phyloP scores from a whole-genome alignment of 2,329 filamentous ascomycete genomes.

The Cytospora piceicola region DNA sequence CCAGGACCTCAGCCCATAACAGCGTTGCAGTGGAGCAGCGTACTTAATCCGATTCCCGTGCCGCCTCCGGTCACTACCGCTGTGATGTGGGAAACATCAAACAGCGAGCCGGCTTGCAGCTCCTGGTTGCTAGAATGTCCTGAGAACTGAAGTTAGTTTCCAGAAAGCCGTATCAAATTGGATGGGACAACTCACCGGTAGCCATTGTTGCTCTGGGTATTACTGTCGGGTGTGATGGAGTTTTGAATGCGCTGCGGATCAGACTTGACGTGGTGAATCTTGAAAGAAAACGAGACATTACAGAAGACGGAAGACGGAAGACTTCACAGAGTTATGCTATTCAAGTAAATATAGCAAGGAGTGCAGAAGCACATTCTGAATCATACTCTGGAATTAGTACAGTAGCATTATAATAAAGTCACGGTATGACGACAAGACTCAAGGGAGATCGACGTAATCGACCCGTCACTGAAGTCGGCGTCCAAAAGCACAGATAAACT shows the following conservation, averaged over 20 bases:
- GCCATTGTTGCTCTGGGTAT: slow-evolving; percentile 22
- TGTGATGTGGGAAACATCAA: slow-evolving; percentile 28
- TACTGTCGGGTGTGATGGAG: slow-evolving; percentile 1
- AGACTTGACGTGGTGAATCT: not conserved
- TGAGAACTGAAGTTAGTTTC: not conserved
- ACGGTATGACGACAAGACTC: not conserved
- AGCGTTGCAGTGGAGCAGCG: not conserved
- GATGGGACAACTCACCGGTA: not conserved
- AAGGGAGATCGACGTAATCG: not conserved
- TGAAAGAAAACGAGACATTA: slow-evolving; percentile 8
- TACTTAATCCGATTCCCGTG: slow-evolving; percentile 26
- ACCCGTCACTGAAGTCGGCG: not conserved
- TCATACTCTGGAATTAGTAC: not conserved
- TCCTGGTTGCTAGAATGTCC: slow-evolving; percentile 20
- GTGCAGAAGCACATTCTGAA: not conserved
- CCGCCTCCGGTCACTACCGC: slow-evolving; percentile 26
- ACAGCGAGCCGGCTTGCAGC: slow-evolving; percentile 20
- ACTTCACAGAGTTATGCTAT: not conserved
- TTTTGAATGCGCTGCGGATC: slow-evolving; percentile 8
- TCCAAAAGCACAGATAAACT: not conserved
- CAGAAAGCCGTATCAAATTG: too few relatives aligned
- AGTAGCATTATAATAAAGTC: not conserved
- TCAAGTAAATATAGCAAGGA: not conserved
- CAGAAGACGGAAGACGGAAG: not conserved
- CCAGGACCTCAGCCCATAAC: not conserved